phyloP scores from a whole-genome alignment of 176 grass and related monocot genomes.

The Phoenix dactylifera region DNA sequence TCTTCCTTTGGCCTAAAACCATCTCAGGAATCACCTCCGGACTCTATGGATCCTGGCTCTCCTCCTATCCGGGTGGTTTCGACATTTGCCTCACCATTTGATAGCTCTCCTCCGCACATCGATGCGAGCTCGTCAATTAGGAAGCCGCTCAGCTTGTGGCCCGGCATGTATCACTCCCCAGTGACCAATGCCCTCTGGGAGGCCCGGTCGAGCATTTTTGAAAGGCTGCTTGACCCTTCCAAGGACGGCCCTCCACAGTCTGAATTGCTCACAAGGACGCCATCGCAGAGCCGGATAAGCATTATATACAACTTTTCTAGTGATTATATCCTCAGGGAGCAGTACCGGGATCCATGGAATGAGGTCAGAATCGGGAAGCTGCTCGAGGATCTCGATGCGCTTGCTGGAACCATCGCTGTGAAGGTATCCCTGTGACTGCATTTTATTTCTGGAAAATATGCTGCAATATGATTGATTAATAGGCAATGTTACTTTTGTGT shows the following conservation, averaged over 20 bases:
- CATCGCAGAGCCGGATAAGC: slow-evolving; percentile 67
- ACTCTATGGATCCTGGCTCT: slow-evolving; percentile 34
- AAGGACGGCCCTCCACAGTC: slow-evolving; percentile 39
- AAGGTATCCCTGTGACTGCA: slow-evolving; percentile 41
- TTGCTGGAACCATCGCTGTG: slow-evolving; percentile 83
- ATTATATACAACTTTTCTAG: slow-evolving; percentile 74
- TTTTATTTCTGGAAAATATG: too few relatives aligned
- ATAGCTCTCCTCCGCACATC: slow-evolving; percentile 20
- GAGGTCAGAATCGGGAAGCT: slow-evolving; percentile 86
- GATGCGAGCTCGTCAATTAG: slow-evolving; percentile 57
- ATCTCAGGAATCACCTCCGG: not conserved
- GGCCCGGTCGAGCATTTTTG: slow-evolving; percentile 90
- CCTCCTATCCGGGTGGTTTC: slow-evolving; percentile 40
- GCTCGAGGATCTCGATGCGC: slow-evolving; percentile 93
- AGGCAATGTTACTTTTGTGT: too few relatives aligned
- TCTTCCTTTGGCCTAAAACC: too few relatives aligned
- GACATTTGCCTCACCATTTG: slow-evolving; percentile 2
- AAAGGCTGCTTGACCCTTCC: slow-evolving; percentile 55
- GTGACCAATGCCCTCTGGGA: slow-evolving; percentile 94
- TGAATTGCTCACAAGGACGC: slow-evolving; percentile 72
- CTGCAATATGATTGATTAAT: too few relatives aligned
- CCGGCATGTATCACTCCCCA: slow-evolving; percentile 96
- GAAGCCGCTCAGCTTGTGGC: slow-evolving; percentile 87
- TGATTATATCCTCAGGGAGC: slow-evolving; percentile 80
- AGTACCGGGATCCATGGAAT: slow-evolving; percentile 81